Base-by-base conservation (phyloP, 31 red algal genomes). In the Bonnemaisonia californica region DNA sequence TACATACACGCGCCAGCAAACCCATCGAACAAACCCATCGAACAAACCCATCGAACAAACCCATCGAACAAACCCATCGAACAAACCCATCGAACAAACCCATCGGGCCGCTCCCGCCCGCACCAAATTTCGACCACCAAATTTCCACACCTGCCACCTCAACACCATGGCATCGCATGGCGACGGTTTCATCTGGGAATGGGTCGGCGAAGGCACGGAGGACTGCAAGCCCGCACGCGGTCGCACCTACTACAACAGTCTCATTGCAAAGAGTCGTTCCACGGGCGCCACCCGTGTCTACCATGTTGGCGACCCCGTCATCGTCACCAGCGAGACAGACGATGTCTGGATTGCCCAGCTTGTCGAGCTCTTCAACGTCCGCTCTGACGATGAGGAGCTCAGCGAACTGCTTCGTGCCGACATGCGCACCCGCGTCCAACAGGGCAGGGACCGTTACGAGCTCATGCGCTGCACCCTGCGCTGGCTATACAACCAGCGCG, bases 281-380 rank as follows among this genome's bases (percentile, higher is more conserved):
- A 60, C 64, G 32, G 42, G 38, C 22, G 16, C 2, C 40, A 69
- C 40, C 39, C 82, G 82, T 8, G 37, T 59, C 7, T 85, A 54
- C 45, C 70, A 76, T 3, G 59, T 85, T 65, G 82, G 82, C 18
- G 82, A 85, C 48, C 70, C 82, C 33, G 82, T 85, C 12, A 66
- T 47, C 28, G 71, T 85, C 65, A 60, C 56, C 8, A 67, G 82
- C 21, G 82, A 62, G 12, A 55, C 34, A 22, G 48, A 76, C 26
- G 70, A 65, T 16, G 66, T 36, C 39, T 85, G 82, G 82, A 60
- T 85, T 16, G 82, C 82, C 2, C 82, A 85, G 29, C 64, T 85
- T 45, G 28, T 85, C 54, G 82, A 85, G 9, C 57, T 85, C 39
- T 85, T 85, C 39, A 68, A 85, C 23, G 82, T 54, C 21, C 45